A percentile compares a stretch with the other conserved stretches of the same genome.
Evolutionary conservation across 345 rosid genomes (phyloP).

Genomic region (Rhodomyrtus tomentosa): DNA sequence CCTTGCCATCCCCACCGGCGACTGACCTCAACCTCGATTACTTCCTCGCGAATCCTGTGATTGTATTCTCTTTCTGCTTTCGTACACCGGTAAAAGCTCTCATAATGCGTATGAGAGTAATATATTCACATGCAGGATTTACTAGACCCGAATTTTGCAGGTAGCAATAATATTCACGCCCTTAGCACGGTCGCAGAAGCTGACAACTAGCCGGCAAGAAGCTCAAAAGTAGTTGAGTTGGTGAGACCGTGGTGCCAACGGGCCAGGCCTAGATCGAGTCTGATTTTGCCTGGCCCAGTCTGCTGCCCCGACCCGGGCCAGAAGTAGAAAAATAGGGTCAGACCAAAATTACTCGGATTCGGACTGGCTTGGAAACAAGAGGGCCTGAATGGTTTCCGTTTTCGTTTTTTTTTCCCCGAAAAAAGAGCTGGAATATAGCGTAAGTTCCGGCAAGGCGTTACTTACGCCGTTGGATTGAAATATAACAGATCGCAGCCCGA

Average conservation of each 20-base stretch:
- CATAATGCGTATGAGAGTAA: neutral
- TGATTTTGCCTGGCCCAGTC: neutral
- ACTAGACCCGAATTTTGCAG: neutral
- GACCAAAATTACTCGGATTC: neutral
- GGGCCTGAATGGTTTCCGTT: neutral
- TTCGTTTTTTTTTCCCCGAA: too few relatives aligned
- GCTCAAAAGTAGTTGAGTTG: neutral
- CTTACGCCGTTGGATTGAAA: neutral
- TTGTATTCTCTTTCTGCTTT: neutral
- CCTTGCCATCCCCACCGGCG: neutral
- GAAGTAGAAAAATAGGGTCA: neutral
- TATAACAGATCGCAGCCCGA: neutral
- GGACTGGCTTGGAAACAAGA: neutral
- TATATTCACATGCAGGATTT: neutral
- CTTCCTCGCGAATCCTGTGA: neutral
- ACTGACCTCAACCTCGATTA: neutral
- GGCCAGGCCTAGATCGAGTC: neutral
- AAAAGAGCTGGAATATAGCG: too few relatives aligned
- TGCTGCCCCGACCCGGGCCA: neutral
- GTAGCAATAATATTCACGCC: rapidly evolving
- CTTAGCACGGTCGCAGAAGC: neutral
- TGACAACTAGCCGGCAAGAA: neutral
- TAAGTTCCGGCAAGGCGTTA: neutral
- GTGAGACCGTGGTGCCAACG: neutral
- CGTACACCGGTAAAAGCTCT: neutral